Conservation (phyloP, 2,329 filamentous ascomycete genomes). For the Ophiostoma australiae region DNA sequence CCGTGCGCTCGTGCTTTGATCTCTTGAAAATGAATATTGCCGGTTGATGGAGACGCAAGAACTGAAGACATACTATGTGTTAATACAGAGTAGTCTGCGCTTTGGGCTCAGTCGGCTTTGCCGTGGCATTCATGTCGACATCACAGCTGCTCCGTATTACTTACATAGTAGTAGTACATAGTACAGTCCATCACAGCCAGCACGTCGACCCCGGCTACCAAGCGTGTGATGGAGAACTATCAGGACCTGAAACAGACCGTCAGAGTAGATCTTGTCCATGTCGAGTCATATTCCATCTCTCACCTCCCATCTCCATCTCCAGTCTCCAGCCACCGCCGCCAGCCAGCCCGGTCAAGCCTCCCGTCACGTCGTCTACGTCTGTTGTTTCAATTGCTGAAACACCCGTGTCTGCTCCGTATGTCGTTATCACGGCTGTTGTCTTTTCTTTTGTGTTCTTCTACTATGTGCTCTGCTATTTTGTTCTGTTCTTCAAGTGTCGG, state of each 20-base stretch:
- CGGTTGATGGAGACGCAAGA: no score
- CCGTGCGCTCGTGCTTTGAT: conserved; percentile 4
- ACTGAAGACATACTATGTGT: no score
- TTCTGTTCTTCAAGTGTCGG: no score
- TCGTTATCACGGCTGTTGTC: no score
- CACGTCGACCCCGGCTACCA: no score
- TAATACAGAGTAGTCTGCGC: not conserved
- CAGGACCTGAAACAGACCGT: conserved; percentile 10
- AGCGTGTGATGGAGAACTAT: not conserved
- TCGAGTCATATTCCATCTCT: no score
- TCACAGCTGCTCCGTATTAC: no score
- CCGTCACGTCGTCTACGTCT: not conserved
- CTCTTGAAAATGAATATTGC: not conserved
- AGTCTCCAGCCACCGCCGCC: not conserved
- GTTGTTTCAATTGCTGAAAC: not conserved
- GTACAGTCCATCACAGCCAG: not conserved
- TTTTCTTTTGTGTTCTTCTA: no score
- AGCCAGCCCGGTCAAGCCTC: not conserved
- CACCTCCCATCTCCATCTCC: not conserved
- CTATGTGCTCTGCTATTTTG: no score
- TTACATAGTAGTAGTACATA: no score
- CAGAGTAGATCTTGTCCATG: not conserved
- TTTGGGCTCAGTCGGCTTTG: not conserved
- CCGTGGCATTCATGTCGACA: not conserved
- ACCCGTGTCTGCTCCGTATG: not conserved